Percentiles rank a stretch among this genome's conserved stretches.
phyloP scores from a whole-genome alignment of 768 basidiomycete genomes.

The Ramaria sp. region DNA sequence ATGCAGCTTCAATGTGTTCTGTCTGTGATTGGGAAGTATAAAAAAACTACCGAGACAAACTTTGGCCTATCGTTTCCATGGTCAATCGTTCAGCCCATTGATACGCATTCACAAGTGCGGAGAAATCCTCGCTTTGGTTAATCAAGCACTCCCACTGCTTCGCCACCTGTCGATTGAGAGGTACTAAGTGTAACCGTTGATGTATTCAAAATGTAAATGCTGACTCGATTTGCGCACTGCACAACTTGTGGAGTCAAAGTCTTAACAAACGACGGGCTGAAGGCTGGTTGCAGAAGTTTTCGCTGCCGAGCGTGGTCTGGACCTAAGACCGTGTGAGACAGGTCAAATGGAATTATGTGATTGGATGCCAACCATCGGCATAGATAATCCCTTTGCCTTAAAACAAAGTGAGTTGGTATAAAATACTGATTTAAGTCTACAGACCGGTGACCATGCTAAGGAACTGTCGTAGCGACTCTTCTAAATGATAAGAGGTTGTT shows the following conservation, averaged over 20 bases:
- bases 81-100: background rate
- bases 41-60: background rate
- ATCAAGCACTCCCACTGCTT: background rate
- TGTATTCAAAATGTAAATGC: background rate
- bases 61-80: background rate
- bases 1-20: background rate
- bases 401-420: background rate
- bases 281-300: background rate
- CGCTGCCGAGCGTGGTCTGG: background rate
- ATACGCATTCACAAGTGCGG: background rate
- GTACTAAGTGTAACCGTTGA: background rate
- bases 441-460: background rate
- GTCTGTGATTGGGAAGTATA: background rate
- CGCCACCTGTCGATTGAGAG: background rate
- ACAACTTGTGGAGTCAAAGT: background rate
- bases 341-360: background rate
- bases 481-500: background rate
- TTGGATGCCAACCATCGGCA: background rate
- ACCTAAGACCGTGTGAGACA: background rate
- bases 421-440: background rate
- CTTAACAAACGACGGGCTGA: background rate
- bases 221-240: background rate
- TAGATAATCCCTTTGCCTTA: background rate
- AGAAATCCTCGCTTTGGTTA: background rate
- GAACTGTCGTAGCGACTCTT: background rate